Evolutionary conservation across 1,284 basidiomycete species (phyloP).

Genomic region (Golubevia pallescens): DNA sequence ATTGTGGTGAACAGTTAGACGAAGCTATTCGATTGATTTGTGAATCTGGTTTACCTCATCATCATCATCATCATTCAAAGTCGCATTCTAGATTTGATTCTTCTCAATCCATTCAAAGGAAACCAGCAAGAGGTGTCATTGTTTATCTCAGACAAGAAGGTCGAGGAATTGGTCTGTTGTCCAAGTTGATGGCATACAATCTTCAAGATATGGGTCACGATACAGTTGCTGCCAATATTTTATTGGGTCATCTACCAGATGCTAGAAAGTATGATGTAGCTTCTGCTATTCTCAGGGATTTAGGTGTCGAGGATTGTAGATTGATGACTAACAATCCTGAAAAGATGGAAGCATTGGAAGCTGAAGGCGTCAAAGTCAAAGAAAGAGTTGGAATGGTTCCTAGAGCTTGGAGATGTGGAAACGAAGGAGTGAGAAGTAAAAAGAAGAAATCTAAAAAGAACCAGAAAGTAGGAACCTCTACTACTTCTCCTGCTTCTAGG

Average conservation of each 20-base stretch:
- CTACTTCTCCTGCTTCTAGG: not conserved
- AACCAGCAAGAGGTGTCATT: constrained; percentile 79
- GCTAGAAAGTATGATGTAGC: constrained; percentile 92
- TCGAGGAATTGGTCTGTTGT: constrained; percentile 93
- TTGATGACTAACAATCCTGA: constrained; percentile 64
- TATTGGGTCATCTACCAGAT: constrained; percentile 93
- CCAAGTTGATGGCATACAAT: constrained; percentile 97
- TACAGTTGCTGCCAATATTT: constrained; percentile 93
- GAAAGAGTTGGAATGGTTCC: constrained; percentile 61
- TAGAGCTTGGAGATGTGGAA: not conserved
- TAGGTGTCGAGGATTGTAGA: constrained; percentile 73
- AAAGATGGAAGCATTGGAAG: constrained; percentile 61
- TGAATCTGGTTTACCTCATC: constrained; percentile 6
- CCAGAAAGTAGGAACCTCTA: not conserved
- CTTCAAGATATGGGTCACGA: constrained; percentile 97
- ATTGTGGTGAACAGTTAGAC: constrained; percentile 62
- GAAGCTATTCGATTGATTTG: constrained; percentile 58
- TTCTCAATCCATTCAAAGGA: not conserved
- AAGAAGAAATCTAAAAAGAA: constrained; percentile 9
- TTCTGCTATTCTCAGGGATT: constrained; percentile 83
- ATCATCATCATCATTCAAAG: not conserved
- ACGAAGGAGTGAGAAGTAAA: not conserved
- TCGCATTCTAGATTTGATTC: not conserved
- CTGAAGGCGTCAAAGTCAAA: constrained; percentile 44
- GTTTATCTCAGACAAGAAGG: constrained; percentile 98